phyloP scores from a whole-genome alignment of 306 rosid genomes.

The barrel medic (Medicago truncatula) region MtrunA17r5.0-ANR NC_053045.1:56867501-56868000 shows the following conservation, averaged over 20 bases:
- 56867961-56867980: constrained; percentile 12
- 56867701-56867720: neutral
- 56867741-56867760: neutral
- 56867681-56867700: neutral
- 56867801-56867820: constrained; percentile 17
- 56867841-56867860: neutral
- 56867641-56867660: neutral
- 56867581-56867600: no score
- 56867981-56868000: neutral
- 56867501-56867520: constrained; percentile 25
- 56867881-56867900: neutral
- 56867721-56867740: no score
- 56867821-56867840: neutral
- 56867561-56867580: no score
- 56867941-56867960: constrained; percentile 11
- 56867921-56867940: constrained; percentile 19
- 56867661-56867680: neutral
- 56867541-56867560: neutral
- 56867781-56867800: neutral
- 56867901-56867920: constrained; percentile 1
- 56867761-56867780: no score
- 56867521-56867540: neutral
- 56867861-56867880: constrained; percentile 6
- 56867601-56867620: no score
- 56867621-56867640: neutral